Conservation (phyloP, 169 alveolate genomes). For the Condylostoma magnum region DNA sequence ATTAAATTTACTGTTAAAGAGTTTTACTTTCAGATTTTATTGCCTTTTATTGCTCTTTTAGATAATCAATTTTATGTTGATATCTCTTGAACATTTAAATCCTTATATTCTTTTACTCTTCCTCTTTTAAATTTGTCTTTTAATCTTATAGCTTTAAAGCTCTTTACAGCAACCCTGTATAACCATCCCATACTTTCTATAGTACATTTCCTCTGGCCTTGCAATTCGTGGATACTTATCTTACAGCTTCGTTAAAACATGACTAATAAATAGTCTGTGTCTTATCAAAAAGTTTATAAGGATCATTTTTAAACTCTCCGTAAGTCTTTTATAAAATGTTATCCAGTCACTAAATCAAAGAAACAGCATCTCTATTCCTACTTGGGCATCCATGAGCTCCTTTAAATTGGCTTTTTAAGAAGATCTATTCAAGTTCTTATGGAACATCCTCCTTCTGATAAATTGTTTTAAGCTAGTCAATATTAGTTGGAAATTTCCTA, state of each 20-base stretch:
- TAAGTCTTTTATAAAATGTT: neutral
- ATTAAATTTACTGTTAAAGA: neutral
- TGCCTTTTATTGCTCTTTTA: neutral
- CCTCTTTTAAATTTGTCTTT: neutral
- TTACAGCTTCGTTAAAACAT: slow-evolving; percentile 8
- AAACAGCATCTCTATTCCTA: neutral
- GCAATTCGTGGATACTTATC: slow-evolving; percentile 9
- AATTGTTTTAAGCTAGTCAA: too few relatives aligned
- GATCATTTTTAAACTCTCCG: neutral
- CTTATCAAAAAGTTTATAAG: neutral
- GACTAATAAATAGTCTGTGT: neutral
- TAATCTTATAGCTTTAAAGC: neutral
- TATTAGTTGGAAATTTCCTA: too few relatives aligned
- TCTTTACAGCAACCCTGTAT: slow-evolving; percentile 11
- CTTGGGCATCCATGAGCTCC: neutral
- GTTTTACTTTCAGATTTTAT: neutral
- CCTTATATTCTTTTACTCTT: neutral
- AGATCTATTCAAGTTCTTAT: too few relatives aligned
- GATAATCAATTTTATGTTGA: too few relatives aligned
- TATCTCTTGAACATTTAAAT: too few relatives aligned
- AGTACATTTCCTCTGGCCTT: slow-evolving; percentile 2
- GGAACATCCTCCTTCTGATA: too few relatives aligned
- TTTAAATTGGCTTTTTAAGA: too few relatives aligned
- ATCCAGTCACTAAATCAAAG: neutral
- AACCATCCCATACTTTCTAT: slow-evolving; percentile 1